Conservation (phyloP, 73 alveolate genomes). For the Symbiodinium natans region DNA sequence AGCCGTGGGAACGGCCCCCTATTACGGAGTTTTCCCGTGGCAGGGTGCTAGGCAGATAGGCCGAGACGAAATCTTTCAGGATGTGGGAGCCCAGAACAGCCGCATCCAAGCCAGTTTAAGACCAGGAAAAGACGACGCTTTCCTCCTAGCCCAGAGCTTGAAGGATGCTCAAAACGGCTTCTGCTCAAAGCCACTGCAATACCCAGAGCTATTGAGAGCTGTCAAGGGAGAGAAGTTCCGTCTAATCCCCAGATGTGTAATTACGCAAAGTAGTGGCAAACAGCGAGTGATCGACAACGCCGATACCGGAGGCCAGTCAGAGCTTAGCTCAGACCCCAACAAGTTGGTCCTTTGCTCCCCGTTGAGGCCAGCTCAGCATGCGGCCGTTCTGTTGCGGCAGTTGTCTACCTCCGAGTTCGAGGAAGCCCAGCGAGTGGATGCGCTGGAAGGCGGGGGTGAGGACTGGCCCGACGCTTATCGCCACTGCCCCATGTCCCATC, state of each 20-base stretch:
- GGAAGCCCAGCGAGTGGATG: neutral
- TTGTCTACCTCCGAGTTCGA: neutral
- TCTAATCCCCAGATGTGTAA: neutral
- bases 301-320: neutral
- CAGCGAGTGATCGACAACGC: constrained; percentile 1
- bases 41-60: neutral
- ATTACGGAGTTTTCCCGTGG: neutral
- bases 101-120: neutral
- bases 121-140: neutral
- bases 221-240: neutral
- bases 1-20: too few species aligned
- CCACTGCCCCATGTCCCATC: neutral
- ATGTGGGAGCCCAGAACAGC: neutral
- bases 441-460: neutral
- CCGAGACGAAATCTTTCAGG: neutral
- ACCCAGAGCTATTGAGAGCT: too few species aligned
- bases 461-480: constrained; percentile 32
- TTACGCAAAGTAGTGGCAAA: neutral
- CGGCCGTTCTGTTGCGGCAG: neutral
- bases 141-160: neutral
- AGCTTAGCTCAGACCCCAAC: neutral
- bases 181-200: too few species aligned
- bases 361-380: neutral
- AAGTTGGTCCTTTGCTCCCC: neutral
- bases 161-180: neutral